These are phyloP conservation scores for Penicillium lagena DNA, from an alignment of 495 filamentous ascomycete genomes.

Conservation along the genomic window DNA sequence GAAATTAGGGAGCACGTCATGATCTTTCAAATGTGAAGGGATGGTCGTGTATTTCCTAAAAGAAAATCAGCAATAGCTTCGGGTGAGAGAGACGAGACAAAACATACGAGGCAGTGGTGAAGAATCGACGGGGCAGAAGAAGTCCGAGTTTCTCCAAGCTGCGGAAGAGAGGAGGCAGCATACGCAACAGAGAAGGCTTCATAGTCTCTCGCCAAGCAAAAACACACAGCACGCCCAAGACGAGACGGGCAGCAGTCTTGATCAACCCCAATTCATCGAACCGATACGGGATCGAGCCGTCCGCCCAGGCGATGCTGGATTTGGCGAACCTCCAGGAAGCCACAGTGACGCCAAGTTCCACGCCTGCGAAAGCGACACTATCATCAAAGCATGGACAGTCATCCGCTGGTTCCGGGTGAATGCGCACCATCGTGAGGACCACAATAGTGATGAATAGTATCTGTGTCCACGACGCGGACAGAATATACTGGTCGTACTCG, in stretches of 20 bases:
- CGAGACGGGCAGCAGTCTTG: constrained; percentile 54
- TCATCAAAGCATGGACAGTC: constrained; percentile 98
- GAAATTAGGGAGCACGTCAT: constrained; percentile 80
- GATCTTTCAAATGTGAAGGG: constrained; percentile 67
- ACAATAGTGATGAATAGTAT: constrained; percentile 54
- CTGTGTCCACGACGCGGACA: constrained; percentile 39
- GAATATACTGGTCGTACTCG: constrained; percentile 58
- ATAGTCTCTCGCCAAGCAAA: constrained; percentile 84
- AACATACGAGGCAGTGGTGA: constrained; percentile 75
- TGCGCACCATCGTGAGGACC: constrained; percentile 69
- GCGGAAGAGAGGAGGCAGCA: constrained; percentile 81
- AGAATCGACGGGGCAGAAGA: constrained; percentile 76
- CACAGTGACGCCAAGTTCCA: constrained; percentile 72
- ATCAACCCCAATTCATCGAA: constrained; percentile 55
- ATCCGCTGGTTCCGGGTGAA: constrained; percentile 94
- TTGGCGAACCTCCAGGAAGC: constrained; percentile 74
- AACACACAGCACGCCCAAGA: constrained; percentile 73
- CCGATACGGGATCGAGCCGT: constrained; percentile 58
- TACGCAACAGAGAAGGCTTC: constrained; percentile 73
- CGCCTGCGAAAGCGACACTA: constrained; percentile 86
- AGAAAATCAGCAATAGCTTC: background rate
- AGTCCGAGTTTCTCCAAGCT: constrained; percentile 74
- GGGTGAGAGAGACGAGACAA: background rate
- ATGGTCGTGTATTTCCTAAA: constrained; percentile 76
- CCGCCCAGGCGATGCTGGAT: constrained; percentile 47